Evolutionary conservation across 2,329 filamentous ascomycete genomes (phyloP), one percentile per base, ranked within the genome.

Genomic region (Stagonosporopsis vannaccii): DNA sequence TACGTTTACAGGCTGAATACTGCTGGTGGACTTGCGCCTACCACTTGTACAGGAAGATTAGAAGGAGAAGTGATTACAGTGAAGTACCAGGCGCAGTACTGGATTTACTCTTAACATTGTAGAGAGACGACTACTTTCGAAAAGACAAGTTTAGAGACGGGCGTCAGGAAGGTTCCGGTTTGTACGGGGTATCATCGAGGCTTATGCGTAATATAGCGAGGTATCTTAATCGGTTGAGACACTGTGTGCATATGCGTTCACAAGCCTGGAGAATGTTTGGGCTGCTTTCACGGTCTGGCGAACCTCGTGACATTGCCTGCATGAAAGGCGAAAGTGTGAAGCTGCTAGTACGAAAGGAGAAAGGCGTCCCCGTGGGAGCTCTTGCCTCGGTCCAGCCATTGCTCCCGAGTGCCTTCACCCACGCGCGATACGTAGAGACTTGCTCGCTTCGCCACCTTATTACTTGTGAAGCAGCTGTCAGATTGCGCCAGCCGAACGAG

Each of bases 1-100:
- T 85, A 90, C 72, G 87, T 97, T 30, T 98, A 94, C 78, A 85
- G 94, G 13, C 79, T 97, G 45, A 84, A 90, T 67, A 97, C 94
- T 2, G 90, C 87, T 1, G 92, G 92, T 20, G 94, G 94, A 6
- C 85, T 84, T 49, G 79, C 92, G 1, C 93, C 93, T 0, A 77
- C 82, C 5, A 90, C 85, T 0, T 97, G 94, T 74, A 77, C 81
- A 0, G 81, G 82, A 7, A 69, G 74, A 51, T 71, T 77, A 0
- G 56, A 63, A 4, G 71, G 64, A 0, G 58, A 63, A n/a, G 62
- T 71, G 11, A 91, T 97, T 62, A 81, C 89, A 59, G 85, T 97
- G n/a, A 81, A 91, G 68, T 97, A 98, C 77, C 81, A 90, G 40
- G 87, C 93, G 36, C 85, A 94, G 83, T 97, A 91, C 64, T 88